Evolutionary conservation across 192 early-diverging fungal genomes (phyloP).

Genomic region (Coemansia sp.): DNA sequence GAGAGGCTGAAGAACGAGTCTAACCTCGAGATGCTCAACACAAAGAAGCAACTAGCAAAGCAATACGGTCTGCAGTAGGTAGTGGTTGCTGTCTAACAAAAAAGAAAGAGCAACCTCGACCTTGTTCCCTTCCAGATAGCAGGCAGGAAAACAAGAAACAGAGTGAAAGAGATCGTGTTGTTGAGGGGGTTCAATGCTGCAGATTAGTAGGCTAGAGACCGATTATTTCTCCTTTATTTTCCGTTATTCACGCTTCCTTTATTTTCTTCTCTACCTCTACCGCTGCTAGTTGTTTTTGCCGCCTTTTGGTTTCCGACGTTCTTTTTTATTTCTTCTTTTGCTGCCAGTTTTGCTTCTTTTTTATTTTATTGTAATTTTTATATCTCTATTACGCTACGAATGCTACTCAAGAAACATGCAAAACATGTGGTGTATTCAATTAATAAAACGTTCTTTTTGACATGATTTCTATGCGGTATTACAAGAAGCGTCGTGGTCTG

Average conservation of each 20-base stretch:
- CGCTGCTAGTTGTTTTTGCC: neutral
- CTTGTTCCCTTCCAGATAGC: neutral
- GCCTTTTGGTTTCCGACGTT: neutral
- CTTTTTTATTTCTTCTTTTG: neutral
- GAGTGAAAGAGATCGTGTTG: too few species aligned
- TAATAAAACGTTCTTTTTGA: too few species aligned
- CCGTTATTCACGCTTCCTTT: neutral
- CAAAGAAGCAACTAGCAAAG: constrained; percentile 33
- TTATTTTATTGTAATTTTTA: neutral
- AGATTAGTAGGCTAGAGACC: neutral
- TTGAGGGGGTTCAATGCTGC: neutral
- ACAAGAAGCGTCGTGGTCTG: too few species aligned
- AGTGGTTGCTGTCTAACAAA: neutral
- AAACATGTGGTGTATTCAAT: too few species aligned
- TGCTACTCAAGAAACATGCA: too few species aligned
- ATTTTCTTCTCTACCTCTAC: neutral
- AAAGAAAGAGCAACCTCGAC: too few species aligned
- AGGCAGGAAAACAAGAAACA: neutral
- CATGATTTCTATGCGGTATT: too few species aligned
- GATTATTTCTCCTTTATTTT: neutral
- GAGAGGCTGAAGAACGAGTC: constrained; percentile 38
- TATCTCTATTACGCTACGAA: neutral
- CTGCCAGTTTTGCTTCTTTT: neutral
- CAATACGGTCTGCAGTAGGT: constrained; percentile 32
- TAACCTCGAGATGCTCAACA: constrained; percentile 35